Base-by-base conservation (phyloP, 2,329 filamentous ascomycete species). In the Bipolaris victoriae region DNA sequence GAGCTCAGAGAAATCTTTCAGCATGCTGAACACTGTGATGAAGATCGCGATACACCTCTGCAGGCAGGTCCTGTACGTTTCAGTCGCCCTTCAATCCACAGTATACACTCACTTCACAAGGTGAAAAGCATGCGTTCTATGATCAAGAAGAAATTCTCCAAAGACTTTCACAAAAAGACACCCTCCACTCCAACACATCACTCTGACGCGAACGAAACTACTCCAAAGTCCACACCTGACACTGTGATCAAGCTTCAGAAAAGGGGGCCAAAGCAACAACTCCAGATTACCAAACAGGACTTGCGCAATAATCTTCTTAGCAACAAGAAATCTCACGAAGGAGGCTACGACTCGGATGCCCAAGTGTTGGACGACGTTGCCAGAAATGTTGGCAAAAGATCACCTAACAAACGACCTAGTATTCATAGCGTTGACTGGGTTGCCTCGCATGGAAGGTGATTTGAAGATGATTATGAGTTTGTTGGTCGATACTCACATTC, bases 321-420 rank as follows among this genome's bases (percentile, higher is more conserved):
- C 43, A 64, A 73, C 55, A 72, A 70, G 59, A 66, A 62, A 47
- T 66, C 70, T 6, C 63, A 67, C 24, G 66, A 76, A 44, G 74
- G 74, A 7, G 73, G 73, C 11, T 78, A 77, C 40, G 76, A 78
- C 54, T 65, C 69, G 11, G 77, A 79, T 63, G 76, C 76, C 29
- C 55, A 71, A 52, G 61, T 71, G 22, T 55, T 79, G 13, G 67
- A 72, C 44, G 72, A 75, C 35, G 61, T 75, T 31, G 71, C 68
- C 6, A 69, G 50, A 37, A 68, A 72, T 37, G 57, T 73, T 2
- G 70, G 65, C 2, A 76, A 68, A 56, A 72, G 63, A 47, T 59
- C 66, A 11, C 64, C 69, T 0, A 64, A 50, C n/a, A 76, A 75
- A 58, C 62, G 74, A 36, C 62, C 69, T 3, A 76, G 74, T 48